These are phyloP conservation scores for Allium sativum DNA, from an alignment of 106 monocot genomes.

Conservation along the genomic window DNA sequence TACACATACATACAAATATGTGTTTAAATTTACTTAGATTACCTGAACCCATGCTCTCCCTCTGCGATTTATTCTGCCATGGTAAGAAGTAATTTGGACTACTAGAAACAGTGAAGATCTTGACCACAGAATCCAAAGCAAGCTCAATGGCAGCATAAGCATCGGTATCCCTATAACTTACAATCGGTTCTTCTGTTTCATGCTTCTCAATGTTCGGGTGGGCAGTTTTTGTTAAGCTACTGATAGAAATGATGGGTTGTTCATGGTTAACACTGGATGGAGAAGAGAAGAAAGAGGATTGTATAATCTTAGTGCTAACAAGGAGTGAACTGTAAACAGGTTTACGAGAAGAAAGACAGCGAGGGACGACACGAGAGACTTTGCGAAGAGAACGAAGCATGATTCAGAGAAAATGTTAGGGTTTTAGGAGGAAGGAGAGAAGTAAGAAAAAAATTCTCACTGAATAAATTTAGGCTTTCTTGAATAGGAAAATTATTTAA, in stretches of 20 bases:
- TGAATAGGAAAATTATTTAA: too few relatives aligned
- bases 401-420: too few relatives aligned
- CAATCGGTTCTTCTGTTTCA: conserved; percentile 13
- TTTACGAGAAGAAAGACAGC: neutral
- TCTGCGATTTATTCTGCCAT: conserved; percentile 98
- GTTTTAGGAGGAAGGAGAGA: too few relatives aligned
- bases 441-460: too few relatives aligned
- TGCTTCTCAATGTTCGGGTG: neutral
- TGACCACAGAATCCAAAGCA: conserved; percentile 91
- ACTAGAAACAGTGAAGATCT: conserved; percentile 92
- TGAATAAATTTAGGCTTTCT: too few relatives aligned
- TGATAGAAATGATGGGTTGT: neutral
- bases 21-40: neutral
- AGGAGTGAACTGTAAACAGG: neutral
- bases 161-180: conserved; percentile 34
- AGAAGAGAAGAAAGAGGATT: neutral
- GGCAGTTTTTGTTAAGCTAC: neutral
- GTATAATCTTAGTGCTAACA: too few relatives aligned
- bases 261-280: neutral
- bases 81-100: conserved; percentile 95
- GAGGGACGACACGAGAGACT: neutral
- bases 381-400: conserved; percentile 2
- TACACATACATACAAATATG: too few relatives aligned
- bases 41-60: conserved; percentile 96
- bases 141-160: conserved; percentile 84